These are phyloP conservation scores for Trichophyton rubrum DNA, from an alignment of 2,329 filamentous ascomycete species.

Conservation along the genomic window DNA sequence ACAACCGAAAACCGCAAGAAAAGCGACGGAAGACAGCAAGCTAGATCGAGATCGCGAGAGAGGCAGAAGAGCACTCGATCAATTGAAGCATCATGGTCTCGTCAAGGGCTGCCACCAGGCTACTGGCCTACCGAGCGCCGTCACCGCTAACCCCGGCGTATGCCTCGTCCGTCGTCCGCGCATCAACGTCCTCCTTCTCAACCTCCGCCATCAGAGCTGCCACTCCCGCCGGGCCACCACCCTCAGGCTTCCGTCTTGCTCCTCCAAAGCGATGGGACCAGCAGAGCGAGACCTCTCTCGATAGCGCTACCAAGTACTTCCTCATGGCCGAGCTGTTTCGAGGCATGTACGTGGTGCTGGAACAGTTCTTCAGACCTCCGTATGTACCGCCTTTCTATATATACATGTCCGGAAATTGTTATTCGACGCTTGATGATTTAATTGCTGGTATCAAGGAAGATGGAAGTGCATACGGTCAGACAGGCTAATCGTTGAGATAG, in stretches of 20 bases:
- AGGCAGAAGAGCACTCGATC: not conserved
- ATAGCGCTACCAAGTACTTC: constrained; percentile 86
- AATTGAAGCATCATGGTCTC: constrained; percentile 31
- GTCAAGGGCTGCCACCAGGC: constrained; percentile 32
- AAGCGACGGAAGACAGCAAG: not conserved
- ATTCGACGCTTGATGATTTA: not conserved
- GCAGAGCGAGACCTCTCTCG: constrained; percentile 60
- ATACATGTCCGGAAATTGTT: not conserved
- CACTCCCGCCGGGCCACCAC: constrained; percentile 64
- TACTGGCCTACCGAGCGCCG: constrained; percentile 31
- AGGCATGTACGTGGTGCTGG: constrained; percentile 94
- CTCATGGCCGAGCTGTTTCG: constrained; percentile 89
- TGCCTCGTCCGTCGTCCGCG: constrained; percentile 24
- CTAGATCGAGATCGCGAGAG: not conserved
- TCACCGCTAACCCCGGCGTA: constrained; percentile 17
- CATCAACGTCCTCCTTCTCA: constrained; percentile 41
- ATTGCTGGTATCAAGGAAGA: not conserved
- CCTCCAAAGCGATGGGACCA: constrained; percentile 68
- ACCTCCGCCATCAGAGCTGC: constrained; percentile 49
- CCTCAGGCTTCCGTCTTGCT: constrained; percentile 66
- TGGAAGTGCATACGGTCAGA: not conserved
- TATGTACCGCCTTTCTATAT: constrained; percentile 44
- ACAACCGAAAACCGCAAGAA: not conserved
- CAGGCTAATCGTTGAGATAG: constrained; percentile 35
- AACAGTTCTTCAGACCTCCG: constrained; percentile 98